Evolutionary conservation across 129 eudicot species (phyloP), one percentile per base, ranked within the genome.

Genomic region (Ambrosia artemisiifolia): DNA sequence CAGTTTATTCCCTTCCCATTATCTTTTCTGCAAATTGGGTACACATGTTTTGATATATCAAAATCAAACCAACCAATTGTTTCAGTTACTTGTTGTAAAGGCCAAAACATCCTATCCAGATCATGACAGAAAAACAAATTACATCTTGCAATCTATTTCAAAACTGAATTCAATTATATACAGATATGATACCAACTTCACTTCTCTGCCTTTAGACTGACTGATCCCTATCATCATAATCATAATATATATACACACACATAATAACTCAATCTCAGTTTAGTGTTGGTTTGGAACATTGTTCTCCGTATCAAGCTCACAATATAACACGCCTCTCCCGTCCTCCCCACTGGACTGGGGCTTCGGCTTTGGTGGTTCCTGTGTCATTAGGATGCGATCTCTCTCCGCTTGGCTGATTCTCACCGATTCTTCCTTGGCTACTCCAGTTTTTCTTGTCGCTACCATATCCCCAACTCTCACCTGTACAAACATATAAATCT

Each of bases 391-490:
- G 19, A 82, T 34, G 60, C 73, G 54, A 65, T 75, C 83, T 70
- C 70, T 69, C 35, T 75, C 85, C 43, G 51, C 35, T 69, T 67
- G 84, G 71, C 78, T 75, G 47, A 85, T 50, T 70, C 80, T 79
- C 18, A 24, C 63, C n/a, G 82, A 72, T 46, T 81, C 82, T 11
- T 76, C 86, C 36, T 64, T 72, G 10, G 65, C 48, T 28, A 76
- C 18, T 56, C 34, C 61, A 17, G 83, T 71, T 64, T 70, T 71
- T 49, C 78, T 76, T 61, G 78, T 55, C 33, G 71, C 81, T 64
- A 75, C 88, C n/a, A 85, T 56, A 67, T 88, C 96, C 67, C 81
- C 75, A 71, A 88, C 91, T 80, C 96, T 79, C 78, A 88, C 81
- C 96, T 88, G 71, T 38, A 69, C 61, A 73, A 50, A 17, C 11